phyloP scores from a whole-genome alignment of 2,329 filamentous ascomycete species.

The Xylaria sp. region DNA sequence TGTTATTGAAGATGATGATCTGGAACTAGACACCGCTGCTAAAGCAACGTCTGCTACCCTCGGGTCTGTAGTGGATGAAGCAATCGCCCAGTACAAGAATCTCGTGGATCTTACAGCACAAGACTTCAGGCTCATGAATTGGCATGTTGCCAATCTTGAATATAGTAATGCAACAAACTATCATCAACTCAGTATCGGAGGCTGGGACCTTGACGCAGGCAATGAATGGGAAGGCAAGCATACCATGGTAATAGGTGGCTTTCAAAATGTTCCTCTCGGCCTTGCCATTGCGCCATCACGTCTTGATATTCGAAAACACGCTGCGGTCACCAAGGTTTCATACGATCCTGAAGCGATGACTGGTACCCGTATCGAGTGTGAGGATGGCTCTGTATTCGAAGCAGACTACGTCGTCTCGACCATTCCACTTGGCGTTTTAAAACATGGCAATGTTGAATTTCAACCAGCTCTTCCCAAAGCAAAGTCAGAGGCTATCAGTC shows the following conservation, averaged over 20 bases:
- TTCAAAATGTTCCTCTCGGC: slow-evolving; percentile 91
- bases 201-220: slow-evolving; percentile 97
- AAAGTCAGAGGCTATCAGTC: slow-evolving; percentile 82
- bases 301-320: slow-evolving; percentile 80
- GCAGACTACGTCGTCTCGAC: slow-evolving; percentile 95
- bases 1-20: slow-evolving; percentile 69
- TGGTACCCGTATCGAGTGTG: slow-evolving; percentile 74
- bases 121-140: slow-evolving; percentile 92
- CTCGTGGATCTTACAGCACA: slow-evolving; percentile 85
- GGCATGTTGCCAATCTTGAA: slow-evolving; percentile 98
- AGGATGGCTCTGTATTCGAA: slow-evolving; percentile 78
- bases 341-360: slow-evolving; percentile 66
- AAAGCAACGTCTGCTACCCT: slow-evolving; percentile 76
- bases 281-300: slow-evolving; percentile 80
- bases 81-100: slow-evolving; percentile 86
- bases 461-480: slow-evolving; percentile 88
- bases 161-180: slow-evolving; percentile 96
- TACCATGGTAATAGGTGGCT: slow-evolving; percentile 92
- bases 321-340: slow-evolving; percentile 75
- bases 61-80: slow-evolving; percentile 90
- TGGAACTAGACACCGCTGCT: slow-evolving; percentile 77
- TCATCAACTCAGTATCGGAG: slow-evolving; percentile 83
- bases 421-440: slow-evolving; percentile 89
- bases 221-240: slow-evolving; percentile 98
- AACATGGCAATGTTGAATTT: slow-evolving; percentile 84